Percentiles rank a stretch among this genome's conserved stretches.
Conservation (phyloP, 2,329 filamentous ascomycete genomes). For the Ceratocystis alfenasii region DNA sequence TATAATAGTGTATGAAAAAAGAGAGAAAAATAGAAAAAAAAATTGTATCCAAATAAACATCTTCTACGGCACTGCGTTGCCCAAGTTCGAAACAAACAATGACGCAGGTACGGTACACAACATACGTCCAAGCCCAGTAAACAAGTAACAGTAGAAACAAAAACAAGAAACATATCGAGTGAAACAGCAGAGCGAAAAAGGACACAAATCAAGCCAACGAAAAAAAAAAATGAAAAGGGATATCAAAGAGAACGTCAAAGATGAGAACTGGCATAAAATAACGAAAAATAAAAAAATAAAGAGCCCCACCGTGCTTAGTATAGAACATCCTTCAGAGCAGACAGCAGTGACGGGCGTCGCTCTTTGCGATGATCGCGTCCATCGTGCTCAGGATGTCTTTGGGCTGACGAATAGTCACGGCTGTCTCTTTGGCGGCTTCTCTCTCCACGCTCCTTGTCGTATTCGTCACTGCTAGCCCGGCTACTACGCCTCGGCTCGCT, state of each 20-base stretch:
- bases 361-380: conserved; percentile 26
- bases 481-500: conserved; percentile 29
- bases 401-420: conserved; percentile 22
- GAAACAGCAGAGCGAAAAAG: no score
- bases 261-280: neutral
- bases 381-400: conserved; percentile 30
- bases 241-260: no score
- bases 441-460: neutral
- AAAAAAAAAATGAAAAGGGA: neutral
- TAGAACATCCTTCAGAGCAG: conserved; percentile 49
- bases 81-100: neutral
- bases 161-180: neutral
- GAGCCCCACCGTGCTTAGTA: conserved; percentile 36
- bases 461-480: conserved; percentile 8
- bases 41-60: neutral
- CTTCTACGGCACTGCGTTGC: neutral
- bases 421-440: neutral
- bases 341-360: conserved; percentile 44
- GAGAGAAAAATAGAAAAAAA: no score
- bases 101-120: neutral
- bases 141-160: neutral
- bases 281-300: conserved; percentile 12
- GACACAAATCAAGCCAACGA: no score
- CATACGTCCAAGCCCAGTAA: neutral
- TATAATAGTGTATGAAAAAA: no score